These are phyloP conservation scores for Candida maltosa DNA, from an alignment of 805 yeast species.

Conservation along the genomic window DNA sequence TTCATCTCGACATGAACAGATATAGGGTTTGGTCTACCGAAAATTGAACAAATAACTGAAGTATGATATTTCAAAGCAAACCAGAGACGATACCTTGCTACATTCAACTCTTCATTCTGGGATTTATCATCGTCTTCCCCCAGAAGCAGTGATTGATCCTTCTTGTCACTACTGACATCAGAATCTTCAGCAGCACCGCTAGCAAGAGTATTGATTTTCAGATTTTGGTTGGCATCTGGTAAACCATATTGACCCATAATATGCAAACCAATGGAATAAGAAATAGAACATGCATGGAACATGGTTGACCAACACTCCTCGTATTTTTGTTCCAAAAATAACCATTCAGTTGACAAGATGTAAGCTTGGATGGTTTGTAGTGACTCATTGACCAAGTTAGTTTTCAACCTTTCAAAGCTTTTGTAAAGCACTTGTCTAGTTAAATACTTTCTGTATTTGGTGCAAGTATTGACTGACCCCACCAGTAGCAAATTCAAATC, in stretches of 20 bases:
- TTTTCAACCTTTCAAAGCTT: conserved; percentile 43
- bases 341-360: conserved; percentile 49
- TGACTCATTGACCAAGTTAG: conserved; percentile 46
- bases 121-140: conserved; percentile 3
- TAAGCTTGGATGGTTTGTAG: conserved; percentile 47
- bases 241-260: conserved; percentile 32
- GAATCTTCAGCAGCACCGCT: conserved; percentile 7
- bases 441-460: conserved; percentile 14
- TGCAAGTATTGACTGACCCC: conserved; percentile 16
- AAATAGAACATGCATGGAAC: conserved; percentile 47
- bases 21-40: conserved; percentile 56
- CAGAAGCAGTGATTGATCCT: conserved; percentile 1
- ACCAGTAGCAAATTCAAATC: conserved; percentile 16
- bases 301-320: conserved; percentile 52
- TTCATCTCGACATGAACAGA: conserved; percentile 35
- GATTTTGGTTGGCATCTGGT: conserved; percentile 2
- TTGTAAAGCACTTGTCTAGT: conserved; percentile 27
- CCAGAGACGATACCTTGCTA: conserved; percentile 44
- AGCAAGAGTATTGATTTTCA: conserved; percentile 2
- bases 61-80: conserved; percentile 47
- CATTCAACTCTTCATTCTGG: conserved; percentile 31
- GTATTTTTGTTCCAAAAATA: conserved; percentile 45
- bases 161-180: conserved; percentile 19
- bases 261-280: conserved; percentile 51
- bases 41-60: conserved; percentile 45